phyloP scores from a whole-genome alignment of 2,329 filamentous ascomycete genomes.

The Beauveria varroae region DNA sequence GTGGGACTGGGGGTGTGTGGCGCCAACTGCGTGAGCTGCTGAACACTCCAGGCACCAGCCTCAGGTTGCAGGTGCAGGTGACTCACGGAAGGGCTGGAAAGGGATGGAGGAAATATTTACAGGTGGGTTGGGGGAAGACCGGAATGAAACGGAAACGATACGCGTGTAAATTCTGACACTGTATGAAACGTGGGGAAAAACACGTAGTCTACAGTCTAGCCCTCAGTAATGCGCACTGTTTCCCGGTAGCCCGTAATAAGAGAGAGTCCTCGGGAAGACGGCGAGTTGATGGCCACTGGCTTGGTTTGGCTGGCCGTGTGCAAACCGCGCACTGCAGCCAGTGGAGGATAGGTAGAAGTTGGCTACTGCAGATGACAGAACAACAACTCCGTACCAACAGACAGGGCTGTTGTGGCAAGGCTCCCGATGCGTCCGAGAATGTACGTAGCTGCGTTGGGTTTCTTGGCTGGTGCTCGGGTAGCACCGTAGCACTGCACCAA shows the following conservation, averaged over 20 bases:
- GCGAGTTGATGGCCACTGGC: background rate
- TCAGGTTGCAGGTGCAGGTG: background rate
- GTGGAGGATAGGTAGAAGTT: background rate
- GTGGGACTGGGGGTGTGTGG: constrained; percentile 6
- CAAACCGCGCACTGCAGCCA: background rate
- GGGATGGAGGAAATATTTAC: background rate
- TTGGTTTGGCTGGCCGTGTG: background rate
- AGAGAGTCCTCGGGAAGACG: background rate
- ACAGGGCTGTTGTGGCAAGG: constrained; percentile 5
- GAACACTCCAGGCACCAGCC: background rate
- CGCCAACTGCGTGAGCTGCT: background rate
- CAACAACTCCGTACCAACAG: too few species aligned
- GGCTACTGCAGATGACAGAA: background rate
- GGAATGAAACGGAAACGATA: constrained; percentile 3
- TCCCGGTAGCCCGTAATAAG: background rate
- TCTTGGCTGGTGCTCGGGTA: too few species aligned
- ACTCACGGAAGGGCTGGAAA: background rate
- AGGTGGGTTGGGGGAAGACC: background rate
- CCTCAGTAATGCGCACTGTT: background rate
- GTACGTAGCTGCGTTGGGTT: background rate
- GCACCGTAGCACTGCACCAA: background rate
- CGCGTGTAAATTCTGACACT: background rate
- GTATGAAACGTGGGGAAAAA: background rate
- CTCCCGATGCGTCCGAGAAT: constrained; percentile 5
- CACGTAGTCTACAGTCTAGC: background rate